Percentiles rank a stretch among this genome's conserved stretches.
These are phyloP conservation scores for Ramaria sp. DNA, from an alignment of 768 basidiomycete genomes.

Conservation along the genomic window DNA sequence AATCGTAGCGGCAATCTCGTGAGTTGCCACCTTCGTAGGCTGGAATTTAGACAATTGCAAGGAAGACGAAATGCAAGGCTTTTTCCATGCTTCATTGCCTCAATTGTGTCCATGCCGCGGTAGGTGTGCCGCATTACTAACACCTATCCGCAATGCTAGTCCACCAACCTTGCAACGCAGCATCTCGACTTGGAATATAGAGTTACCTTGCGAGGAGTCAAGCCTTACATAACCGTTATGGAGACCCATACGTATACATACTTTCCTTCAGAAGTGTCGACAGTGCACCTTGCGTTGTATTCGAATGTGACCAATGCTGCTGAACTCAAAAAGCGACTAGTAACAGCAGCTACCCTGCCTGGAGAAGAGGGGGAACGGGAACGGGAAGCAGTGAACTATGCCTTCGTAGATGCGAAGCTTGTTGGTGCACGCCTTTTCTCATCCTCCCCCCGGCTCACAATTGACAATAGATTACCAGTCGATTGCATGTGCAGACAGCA, in stretches of 20 bases:
- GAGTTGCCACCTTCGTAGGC: slow-evolving; percentile 33
- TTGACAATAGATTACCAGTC: slow-evolving; percentile 59
- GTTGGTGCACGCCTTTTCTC: slow-evolving; percentile 33
- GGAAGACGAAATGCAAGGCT: slow-evolving; percentile 16
- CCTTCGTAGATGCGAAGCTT: slow-evolving; percentile 78
- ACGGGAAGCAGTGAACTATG: slow-evolving; percentile 76
- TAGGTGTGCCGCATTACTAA: slow-evolving; percentile 96
- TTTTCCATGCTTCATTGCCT: slow-evolving; percentile 82
- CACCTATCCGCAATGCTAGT: slow-evolving; percentile 88
- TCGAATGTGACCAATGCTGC: slow-evolving; percentile 53
- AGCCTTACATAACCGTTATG: slow-evolving; percentile 44
- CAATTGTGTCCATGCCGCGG: slow-evolving; percentile 95
- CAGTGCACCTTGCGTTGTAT: slow-evolving; percentile 58
- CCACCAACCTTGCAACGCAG: slow-evolving; percentile 85
- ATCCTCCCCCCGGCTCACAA: neutral
- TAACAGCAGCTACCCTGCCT: slow-evolving; percentile 51
- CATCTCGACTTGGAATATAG: slow-evolving; percentile 89
- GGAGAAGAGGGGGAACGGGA: slow-evolving; percentile 56
- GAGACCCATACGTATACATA: slow-evolving; percentile 47
- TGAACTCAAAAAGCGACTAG: slow-evolving; percentile 51
- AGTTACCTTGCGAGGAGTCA: slow-evolving; percentile 97
- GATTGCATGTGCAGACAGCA: slow-evolving; percentile 73
- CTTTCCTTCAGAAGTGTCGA: slow-evolving; percentile 28
- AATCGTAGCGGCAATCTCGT: slow-evolving; percentile 92
- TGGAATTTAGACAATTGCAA: slow-evolving; percentile 37